phyloP scores from a whole-genome alignment of 192 early-diverging fungal genomes.

The Rhizophagus sp. region DNA sequence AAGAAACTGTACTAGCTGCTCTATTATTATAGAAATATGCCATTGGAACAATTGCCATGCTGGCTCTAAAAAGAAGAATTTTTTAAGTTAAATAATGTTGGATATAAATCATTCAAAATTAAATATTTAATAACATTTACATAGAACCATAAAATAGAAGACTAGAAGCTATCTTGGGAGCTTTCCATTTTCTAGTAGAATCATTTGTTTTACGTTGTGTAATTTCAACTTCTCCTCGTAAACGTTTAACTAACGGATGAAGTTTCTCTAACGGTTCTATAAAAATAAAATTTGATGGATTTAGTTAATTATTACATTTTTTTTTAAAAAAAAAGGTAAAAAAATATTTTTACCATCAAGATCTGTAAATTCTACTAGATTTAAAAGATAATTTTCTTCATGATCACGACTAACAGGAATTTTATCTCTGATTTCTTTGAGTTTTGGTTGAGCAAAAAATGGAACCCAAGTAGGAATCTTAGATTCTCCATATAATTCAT shows the following conservation, averaged over 20 bases:
- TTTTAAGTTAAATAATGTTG: background rate
- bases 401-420: background rate
- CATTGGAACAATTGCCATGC: background rate
- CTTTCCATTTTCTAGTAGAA: background rate
- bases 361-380: background rate
- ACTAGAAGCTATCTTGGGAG: background rate
- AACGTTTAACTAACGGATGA: background rate
- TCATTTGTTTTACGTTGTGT: background rate
- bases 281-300: background rate
- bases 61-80: background rate
- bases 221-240: background rate
- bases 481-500: constrained; percentile 11
- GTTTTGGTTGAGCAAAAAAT: background rate
- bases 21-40: background rate
- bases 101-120: background rate
- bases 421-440: background rate
- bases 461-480: background rate
- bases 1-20: background rate
- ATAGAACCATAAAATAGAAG: constrained; percentile 2
- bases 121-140: background rate
- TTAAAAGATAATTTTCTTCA: background rate
- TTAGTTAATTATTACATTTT: background rate
- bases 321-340: background rate
- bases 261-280: background rate
- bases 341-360: background rate